Evolutionary conservation across 2,329 filamentous ascomycete species (phyloP), one percentile per base, ranked within the genome.

Genomic region (Scytalidium sp.): DNA sequence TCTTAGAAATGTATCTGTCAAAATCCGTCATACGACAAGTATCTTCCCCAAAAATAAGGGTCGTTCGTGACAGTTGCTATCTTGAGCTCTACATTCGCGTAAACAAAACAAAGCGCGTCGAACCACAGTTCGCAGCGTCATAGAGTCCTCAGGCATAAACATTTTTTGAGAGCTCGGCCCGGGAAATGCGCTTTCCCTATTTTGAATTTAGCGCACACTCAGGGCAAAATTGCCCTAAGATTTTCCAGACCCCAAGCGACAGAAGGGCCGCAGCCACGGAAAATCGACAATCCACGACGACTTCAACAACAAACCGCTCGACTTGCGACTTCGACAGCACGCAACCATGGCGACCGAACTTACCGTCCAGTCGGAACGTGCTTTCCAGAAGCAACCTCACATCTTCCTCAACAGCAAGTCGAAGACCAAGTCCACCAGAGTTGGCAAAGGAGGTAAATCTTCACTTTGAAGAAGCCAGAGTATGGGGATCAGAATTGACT

Each of bases 351-450:
- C 91, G 75, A 96, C 91, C 84, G 91, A 96, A 84, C 84, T 97
- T 81, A 96, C 91, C 76, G 94, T 99, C 79, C 94, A 99, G 87
- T 95, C 90, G 75, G 94, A 99, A 88, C 93, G 94, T 83, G 94
- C 94, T 84, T 99, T 89, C 90, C 94, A 97, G 81, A 99, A 99
- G 88, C 93, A 99, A 85, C 94, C 94, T 76, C 94, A 99, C 80
- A 96, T 99, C 84, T 99, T 97, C 90, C 85, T 89, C 71, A 97
- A 97, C 87, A 83, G 87, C 74, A 99, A 99, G 88, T 80, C 81
- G 75, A 90, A 91, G 83, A 78, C 85, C 73, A 87, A 88, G 78
- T 90, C 88, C 74, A 80, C 80, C 76, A 87, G 86, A 75, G 87
- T 87, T 68, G 91, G 91, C 75, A 95, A 96, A 86, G 88, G 62